Conservation (phyloP, 176 grass and related monocot genomes). For the Hsuehochloa calcarea region DNA sequence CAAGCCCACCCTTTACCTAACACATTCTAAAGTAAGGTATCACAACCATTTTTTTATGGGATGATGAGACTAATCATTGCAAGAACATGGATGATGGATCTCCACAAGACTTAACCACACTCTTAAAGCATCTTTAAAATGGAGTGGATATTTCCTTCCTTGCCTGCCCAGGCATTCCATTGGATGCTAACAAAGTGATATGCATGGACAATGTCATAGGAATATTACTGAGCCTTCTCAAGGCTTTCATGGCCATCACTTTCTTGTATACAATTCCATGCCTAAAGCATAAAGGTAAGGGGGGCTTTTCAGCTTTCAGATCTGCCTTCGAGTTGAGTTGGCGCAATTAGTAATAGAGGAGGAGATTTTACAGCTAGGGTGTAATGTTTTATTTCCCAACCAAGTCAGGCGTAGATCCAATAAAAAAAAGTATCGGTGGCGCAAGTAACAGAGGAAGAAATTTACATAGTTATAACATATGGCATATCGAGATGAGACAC, state of each 20-base stretch:
- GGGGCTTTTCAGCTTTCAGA: conserved; percentile 22
- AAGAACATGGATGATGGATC: conserved; percentile 36
- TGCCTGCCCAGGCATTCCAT: not conserved
- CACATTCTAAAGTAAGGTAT: not conserved
- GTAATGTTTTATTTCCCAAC: not conserved
- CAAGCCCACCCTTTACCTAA: not conserved
- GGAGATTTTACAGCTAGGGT: not conserved
- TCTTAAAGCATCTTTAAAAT: conserved; percentile 14
- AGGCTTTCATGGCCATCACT: conserved; percentile 23
- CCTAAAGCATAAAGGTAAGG: conserved; percentile 20
- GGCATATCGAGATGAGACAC: not conserved
- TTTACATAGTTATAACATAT: not conserved
- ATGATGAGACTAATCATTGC: conserved; percentile 31
- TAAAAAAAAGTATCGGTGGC: not conserved
- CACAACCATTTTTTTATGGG: not conserved
- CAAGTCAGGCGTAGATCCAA: not conserved
- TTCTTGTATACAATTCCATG: conserved; percentile 23
- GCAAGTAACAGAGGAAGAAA: not conserved
- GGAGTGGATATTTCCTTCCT: conserved; percentile 2
- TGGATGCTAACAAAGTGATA: conserved; percentile 31
- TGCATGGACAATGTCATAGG: not conserved
- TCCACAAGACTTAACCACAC: conserved; percentile 34
- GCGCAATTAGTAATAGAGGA: too few relatives aligned
- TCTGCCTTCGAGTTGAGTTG: not conserved
- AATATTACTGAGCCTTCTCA: conserved; percentile 30